These are phyloP conservation scores for Aspergillus neoniger DNA, from an alignment of 2,329 filamentous ascomycete genomes.

Conservation along the genomic window DNA sequence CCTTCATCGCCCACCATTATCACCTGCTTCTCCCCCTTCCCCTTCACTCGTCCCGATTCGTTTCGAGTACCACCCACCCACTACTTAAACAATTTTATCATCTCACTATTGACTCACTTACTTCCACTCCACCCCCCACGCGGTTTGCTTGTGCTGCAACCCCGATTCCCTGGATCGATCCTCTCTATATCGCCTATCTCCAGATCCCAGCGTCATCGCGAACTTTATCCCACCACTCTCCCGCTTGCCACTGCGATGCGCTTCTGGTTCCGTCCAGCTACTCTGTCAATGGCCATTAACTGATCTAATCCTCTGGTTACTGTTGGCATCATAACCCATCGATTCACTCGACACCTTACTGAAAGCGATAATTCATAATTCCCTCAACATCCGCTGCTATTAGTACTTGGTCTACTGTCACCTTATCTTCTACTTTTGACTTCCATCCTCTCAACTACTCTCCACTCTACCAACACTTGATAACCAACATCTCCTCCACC, in stretches of 20 bases:
- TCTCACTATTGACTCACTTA: background rate
- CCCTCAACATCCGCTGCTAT: background rate
- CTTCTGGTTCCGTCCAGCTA: constrained; percentile 10
- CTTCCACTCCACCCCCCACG: background rate
- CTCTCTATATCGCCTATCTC: background rate
- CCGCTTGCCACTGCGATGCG: constrained; percentile 24
- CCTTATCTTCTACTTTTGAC: background rate
- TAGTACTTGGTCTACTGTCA: too few species aligned
- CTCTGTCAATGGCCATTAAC: constrained; percentile 4
- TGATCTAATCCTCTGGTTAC: constrained; percentile 9
- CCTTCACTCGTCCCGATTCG: background rate
- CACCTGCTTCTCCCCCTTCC: background rate
- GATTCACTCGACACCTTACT: background rate
- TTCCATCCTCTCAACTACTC: constrained; percentile 1
- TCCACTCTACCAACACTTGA: constrained; percentile 8
- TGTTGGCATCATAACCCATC: constrained; percentile 8
- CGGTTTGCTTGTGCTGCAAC: background rate
- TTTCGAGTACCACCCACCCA: constrained; percentile 8
- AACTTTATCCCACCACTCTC: constrained; percentile 13
- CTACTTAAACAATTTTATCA: too few species aligned
- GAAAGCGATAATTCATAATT: constrained; percentile 9
- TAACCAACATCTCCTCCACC: background rate
- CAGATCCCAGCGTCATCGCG: constrained; percentile 16
- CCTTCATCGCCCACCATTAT: background rate
- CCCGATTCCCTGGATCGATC: background rate